phyloP scores from a whole-genome alignment of 1,139 yeast genomes.

The Candida dubliniensis region DNA sequence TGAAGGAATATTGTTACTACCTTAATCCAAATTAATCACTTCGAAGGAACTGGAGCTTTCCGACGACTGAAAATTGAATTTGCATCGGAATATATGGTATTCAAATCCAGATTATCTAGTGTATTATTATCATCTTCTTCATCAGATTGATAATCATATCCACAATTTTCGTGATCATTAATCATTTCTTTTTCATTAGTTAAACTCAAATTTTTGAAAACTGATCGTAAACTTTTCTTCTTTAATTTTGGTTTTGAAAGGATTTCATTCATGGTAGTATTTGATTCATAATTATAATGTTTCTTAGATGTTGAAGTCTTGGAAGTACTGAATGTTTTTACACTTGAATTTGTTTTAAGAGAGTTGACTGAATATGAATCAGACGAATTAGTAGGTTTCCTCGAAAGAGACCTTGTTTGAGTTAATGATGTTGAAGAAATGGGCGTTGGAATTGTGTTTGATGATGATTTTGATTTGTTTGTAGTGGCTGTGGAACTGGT shows the following conservation, averaged over 20 bases:
- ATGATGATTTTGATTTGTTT: neutral
- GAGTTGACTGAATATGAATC: neutral
- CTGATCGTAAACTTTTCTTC: neutral
- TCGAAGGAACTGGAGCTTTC: neutral
- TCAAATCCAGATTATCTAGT: neutral
- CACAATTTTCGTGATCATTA: neutral
- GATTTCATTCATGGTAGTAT: neutral
- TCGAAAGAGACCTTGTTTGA: neutral
- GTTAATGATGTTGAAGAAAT: neutral
- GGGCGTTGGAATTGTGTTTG: neutral
- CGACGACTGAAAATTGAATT: constrained; percentile 4
- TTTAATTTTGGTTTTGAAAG: neutral
- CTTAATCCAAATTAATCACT: too few species aligned
- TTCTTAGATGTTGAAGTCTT: neutral
- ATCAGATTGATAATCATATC: neutral
- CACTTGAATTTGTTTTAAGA: neutral
- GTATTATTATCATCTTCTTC: neutral
- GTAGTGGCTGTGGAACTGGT: neutral
- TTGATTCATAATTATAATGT: neutral
- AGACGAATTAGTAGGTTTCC: neutral
- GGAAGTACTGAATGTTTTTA: neutral
- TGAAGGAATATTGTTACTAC: too few species aligned
- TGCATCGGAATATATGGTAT: constrained; percentile 3
- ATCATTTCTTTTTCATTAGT: constrained; percentile 2
- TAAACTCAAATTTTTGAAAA: neutral